Evolutionary conservation across 2,329 filamentous ascomycete genomes (phyloP).

Genomic region (Metarhizium robertsii): DNA sequence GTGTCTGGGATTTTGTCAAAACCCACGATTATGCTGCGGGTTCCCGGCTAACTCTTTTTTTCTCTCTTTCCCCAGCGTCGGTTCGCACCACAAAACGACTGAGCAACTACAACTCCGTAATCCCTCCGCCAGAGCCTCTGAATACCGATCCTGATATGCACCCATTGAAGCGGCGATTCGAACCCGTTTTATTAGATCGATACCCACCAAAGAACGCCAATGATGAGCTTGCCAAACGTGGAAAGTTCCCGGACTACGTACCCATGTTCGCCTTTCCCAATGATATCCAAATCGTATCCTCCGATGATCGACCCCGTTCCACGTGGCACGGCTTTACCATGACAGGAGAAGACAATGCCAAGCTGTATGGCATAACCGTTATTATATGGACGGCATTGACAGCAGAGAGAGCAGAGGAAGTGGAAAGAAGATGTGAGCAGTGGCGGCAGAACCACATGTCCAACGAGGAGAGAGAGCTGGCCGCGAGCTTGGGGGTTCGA

Average conservation of each 20-base stretch:
- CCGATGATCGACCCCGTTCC: slow-evolving; percentile 86
- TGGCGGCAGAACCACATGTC: slow-evolving; percentile 86
- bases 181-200: slow-evolving; percentile 89
- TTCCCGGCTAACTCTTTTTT: neutral
- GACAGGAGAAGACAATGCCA: slow-evolving; percentile 87
- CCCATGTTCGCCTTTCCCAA: slow-evolving; percentile 99
- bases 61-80: slow-evolving; percentile 33
- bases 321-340: slow-evolving; percentile 99
- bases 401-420: slow-evolving; percentile 69
- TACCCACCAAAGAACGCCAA: slow-evolving; percentile 78
- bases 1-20: neutral
- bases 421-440: slow-evolving; percentile 73
- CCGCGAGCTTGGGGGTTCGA: slow-evolving; percentile 81
- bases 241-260: slow-evolving; percentile 90
- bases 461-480: slow-evolving; percentile 81
- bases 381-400: slow-evolving; percentile 90
- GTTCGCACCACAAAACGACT: slow-evolving; percentile 75
- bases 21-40: neutral
- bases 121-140: slow-evolving; percentile 84
- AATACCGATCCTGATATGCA: slow-evolving; percentile 90
- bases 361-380: slow-evolving; percentile 83
- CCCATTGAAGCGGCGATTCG: slow-evolving; percentile 84
- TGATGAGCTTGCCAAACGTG: slow-evolving; percentile 71
- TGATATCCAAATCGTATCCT: slow-evolving; percentile 93
- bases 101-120: slow-evolving; percentile 97